Evolutionary conservation across 129 eudicot genomes (phyloP).

Genomic region (Ambrosia artemisiifolia): DNA sequence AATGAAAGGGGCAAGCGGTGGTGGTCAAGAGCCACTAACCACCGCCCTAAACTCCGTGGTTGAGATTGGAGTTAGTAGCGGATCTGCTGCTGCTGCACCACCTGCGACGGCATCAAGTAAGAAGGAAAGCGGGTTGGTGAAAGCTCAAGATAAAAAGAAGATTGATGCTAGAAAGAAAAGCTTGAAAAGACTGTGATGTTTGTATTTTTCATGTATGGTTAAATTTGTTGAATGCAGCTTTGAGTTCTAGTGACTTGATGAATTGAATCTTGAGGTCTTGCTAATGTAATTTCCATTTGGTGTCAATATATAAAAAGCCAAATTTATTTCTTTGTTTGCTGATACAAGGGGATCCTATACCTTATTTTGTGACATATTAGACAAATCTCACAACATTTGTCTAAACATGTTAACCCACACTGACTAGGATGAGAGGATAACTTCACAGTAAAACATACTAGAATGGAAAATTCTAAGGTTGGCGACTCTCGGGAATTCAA

Average conservation of each 20-base stretch:
- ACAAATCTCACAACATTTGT: too few species aligned
- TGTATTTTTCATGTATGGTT: slow-evolving; percentile 1
- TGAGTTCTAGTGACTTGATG: background rate
- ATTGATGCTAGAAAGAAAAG: slow-evolving; percentile 94
- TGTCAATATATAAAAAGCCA: background rate
- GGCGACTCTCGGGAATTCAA: too few species aligned
- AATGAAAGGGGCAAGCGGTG: slow-evolving; percentile 34
- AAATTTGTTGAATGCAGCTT: slow-evolving; percentile 1
- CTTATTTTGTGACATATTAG: too few species aligned
- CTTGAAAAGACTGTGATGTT: slow-evolving; percentile 66
- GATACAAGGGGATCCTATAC: too few species aligned
- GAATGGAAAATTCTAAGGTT: too few species aligned
- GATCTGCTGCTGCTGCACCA: slow-evolving; percentile 35
- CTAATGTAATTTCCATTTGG: background rate
- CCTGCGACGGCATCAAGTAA: slow-evolving; percentile 33
- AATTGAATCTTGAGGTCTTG: background rate
- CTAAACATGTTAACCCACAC: too few species aligned
- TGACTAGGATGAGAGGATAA: too few species aligned
- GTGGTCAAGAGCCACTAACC: slow-evolving; percentile 47
- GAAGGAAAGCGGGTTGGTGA: slow-evolving; percentile 55
- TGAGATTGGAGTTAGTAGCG: slow-evolving; percentile 48
- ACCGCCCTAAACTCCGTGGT: slow-evolving; percentile 21
- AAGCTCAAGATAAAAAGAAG: slow-evolving; percentile 74
- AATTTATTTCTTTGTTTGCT: too few species aligned
- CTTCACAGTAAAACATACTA: too few species aligned